Conservation (phyloP, 1,284 basidiomycete species). For the Cryptococcus sp. region DNA sequence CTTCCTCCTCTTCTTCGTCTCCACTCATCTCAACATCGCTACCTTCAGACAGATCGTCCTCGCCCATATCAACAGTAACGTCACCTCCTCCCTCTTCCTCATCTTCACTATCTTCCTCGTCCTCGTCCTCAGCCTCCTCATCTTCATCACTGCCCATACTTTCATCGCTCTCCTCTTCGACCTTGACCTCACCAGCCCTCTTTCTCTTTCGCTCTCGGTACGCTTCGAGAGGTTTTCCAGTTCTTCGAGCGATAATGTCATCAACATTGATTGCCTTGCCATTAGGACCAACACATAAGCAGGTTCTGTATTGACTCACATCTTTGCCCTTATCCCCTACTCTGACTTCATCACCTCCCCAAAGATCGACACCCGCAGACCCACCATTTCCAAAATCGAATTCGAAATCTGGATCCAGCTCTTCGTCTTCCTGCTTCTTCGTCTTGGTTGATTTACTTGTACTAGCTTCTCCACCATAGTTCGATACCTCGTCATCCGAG, state of each 20-base stretch:
- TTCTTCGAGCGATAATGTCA: conserved; percentile 77
- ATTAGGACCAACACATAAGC: conserved; percentile 2
- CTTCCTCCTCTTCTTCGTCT: conserved; percentile 45
- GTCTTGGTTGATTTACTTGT: conserved; percentile 3
- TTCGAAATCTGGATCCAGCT: conserved; percentile 71
- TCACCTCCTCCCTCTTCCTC: conserved; percentile 29
- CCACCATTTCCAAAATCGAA: conserved; percentile 65
- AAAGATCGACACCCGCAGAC: conserved; percentile 27
- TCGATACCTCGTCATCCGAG: conserved; percentile 45
- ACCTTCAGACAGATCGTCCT: conserved; percentile 32
- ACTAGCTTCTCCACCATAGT: conserved; percentile 22
- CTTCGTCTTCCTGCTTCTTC: conserved; percentile 49
- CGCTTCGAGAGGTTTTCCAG: conserved; percentile 42
- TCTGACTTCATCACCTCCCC: conserved; percentile 39
- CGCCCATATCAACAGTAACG: conserved; percentile 5
- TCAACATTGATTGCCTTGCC: conserved; percentile 70
- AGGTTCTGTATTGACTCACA: conserved; percentile 51
- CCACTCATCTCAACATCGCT: conserved; percentile 34
- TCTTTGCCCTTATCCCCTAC: conserved; percentile 55
- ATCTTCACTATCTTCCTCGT: conserved; percentile 23
- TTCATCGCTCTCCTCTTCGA: conserved; percentile 33
- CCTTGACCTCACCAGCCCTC: conserved; percentile 29
- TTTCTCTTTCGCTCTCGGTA: conserved; percentile 60
- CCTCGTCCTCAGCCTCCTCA: conserved; percentile 28
- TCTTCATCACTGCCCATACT: conserved; percentile 23